Evolutionary conservation across 257 asterid species (phyloP), one percentile per base, ranked within the genome.

Genomic region (Solanum rostratum): DNA sequence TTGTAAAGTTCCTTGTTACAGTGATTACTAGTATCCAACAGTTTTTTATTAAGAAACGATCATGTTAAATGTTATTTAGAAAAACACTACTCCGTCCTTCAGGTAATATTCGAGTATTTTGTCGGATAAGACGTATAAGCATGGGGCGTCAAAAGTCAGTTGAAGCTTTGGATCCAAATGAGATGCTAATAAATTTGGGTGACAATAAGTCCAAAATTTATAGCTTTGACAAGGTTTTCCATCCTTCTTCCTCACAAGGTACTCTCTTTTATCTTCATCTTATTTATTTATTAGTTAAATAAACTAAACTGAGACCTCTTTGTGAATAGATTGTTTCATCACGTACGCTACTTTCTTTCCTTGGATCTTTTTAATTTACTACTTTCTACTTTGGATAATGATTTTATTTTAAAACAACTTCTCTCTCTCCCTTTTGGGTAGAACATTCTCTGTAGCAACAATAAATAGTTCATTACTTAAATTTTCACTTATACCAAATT

Each of bases 51-150:
- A n/a, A n/a, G n/a, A n/a, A n/a, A n/a, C n/a, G n/a, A n/a, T n/a
- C n/a, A n/a, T n/a, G n/a, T n/a, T n/a, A n/a, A n/a, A n/a, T n/a
- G 65, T 41, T 41, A 49, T 49, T 20, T 55, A 20, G 66, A 59
- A 62, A 41, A 41, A 73, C 10, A n/a, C 18, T 45, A 43, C n/a
- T 2, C 10, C 24, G 50, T 7, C 6, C 24, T 84, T 41, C 82
- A 85, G 82, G 87, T 8, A 85, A 53, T 46, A 85, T 80, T 80
- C 82, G 74, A 37, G 85, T 85, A 29, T 80, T 85, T 66, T 85
- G 84, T 80, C 85, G 87, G 29, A 63, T 85, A 19, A 68, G 63
- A 80, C 82, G 85, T 5, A 15, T 37, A 1, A 53, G 49, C 53
- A 43, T 30, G 46, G 59, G 22, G 30, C 37, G 11, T 45, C 46